Evolutionary conservation across 2,329 filamentous ascomycete species (phyloP), one percentile per base, ranked within the genome.

Genomic region (Phialophora chinensis): DNA sequence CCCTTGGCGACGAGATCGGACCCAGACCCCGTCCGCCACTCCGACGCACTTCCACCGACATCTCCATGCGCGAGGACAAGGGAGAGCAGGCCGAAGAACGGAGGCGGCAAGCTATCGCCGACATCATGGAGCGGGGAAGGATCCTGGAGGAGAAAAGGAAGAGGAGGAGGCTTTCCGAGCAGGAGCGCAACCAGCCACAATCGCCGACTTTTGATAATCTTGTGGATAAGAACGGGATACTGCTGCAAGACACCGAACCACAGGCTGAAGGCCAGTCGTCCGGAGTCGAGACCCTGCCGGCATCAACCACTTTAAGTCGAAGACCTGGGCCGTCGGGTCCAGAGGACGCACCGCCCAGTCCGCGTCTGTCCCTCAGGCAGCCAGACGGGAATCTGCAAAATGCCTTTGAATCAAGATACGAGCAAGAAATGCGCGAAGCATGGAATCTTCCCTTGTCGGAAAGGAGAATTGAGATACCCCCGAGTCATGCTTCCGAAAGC

Each of bases 1-100:
- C 81, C 44, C 80, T 88, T 11, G 86, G 86, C 57, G 85, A 89
- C 74, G 86, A 88, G 60, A 82, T 88, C 44, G 82, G 86, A 60
- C 83, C 84, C 3, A 76, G 67, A 74, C 73, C 79, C 71, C 74
- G 71, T 71, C 67, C 75, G 67, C 65, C 65, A 35, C 53, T 17
- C 17, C 53, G 59, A 29, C 74, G 53, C 38, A 38, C 70, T 66
- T 10, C 60, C 57, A 76, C 79, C 55, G 81, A 84, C 68, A 80
- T 80, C 47, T 84, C 82, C 4, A 83, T 83, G 79, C 78, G 75
- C 12, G 81, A 83, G 71, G 80, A 83, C 47, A 66, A 76, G 38
- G 76, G 80, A 1, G 74, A 79, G 52, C 77, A 77, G 42, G 82
- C 82, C 4, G 79, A 79, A 64, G 79, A 81, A 65, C 77, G 81